Percentiles rank a stretch among this genome's conserved stretches.
These are phyloP conservation scores for Condylostoma magnum DNA, from an alignment of 169 alveolate genomes.

Conservation along the genomic window DNA sequence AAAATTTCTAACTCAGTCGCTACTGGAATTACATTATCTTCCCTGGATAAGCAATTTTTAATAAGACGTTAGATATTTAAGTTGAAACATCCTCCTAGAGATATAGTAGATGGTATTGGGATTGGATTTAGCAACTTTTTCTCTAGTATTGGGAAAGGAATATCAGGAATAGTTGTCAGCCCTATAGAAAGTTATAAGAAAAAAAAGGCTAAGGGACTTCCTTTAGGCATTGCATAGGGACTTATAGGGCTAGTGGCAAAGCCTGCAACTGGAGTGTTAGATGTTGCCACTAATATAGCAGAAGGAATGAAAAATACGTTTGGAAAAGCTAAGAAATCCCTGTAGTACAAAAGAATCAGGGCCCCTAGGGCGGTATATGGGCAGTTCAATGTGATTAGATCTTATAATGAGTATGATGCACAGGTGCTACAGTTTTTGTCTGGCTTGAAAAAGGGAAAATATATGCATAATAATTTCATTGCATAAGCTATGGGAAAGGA, in stretches of 20 bases:
- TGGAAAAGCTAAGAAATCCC: constrained; percentile 52
- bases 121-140: constrained; percentile 65
- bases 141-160: constrained; percentile 75
- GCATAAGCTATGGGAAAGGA: constrained; percentile 36
- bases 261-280: constrained; percentile 84
- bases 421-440: constrained; percentile 17
- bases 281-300: constrained; percentile 81
- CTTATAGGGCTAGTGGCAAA: constrained; percentile 76
- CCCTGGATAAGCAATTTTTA: constrained; percentile 76
- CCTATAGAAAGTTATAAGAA: constrained; percentile 80
- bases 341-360: constrained; percentile 53
- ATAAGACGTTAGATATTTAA: constrained; percentile 56
- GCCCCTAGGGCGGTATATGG: constrained; percentile 75
- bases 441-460: constrained; percentile 31
- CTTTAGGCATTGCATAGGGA: constrained; percentile 80
- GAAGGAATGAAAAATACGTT: constrained; percentile 89
- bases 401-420: constrained; percentile 45
- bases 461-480: constrained; percentile 29
- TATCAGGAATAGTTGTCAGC: constrained; percentile 73
- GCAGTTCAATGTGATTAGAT: constrained; percentile 16
- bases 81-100: constrained; percentile 71
- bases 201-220: constrained; percentile 70
- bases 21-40: constrained; percentile 54
- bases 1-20: constrained; percentile 67
- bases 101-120: constrained; percentile 82